phyloP scores from a whole-genome alignment of 2,329 filamentous ascomycete genomes.

The Fusarium veterinarium region DNA sequence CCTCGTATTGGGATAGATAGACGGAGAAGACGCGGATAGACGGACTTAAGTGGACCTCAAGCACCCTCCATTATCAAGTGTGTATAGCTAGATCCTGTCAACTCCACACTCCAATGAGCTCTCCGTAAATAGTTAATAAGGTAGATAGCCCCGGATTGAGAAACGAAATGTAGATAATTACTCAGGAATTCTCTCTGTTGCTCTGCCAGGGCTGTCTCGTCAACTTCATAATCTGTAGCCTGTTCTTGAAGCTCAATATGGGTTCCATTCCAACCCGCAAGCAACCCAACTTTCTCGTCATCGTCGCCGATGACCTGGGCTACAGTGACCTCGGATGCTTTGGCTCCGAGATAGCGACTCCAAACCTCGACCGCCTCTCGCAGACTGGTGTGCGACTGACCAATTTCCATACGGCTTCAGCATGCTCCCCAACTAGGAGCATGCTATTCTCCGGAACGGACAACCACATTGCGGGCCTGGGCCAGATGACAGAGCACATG shows the following conservation, averaged over 20 bases:
- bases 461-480: slow-evolving; percentile 65
- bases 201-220: neutral
- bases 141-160: neutral
- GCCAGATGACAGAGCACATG: slow-evolving; percentile 61
- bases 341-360: slow-evolving; percentile 67
- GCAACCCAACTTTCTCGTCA: slow-evolving; percentile 44
- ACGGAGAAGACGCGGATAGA: slow-evolving; percentile 6
- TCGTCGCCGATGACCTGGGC: slow-evolving; percentile 46
- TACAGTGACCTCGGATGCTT: slow-evolving; percentile 52
- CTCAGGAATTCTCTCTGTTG: neutral
- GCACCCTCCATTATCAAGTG: neutral
- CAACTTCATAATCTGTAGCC: neutral
- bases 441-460: slow-evolving; percentile 72
- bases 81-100: neutral
- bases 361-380: slow-evolving; percentile 64
- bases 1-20: neutral
- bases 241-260: neutral
- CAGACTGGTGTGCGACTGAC: slow-evolving; percentile 63
- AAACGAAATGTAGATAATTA: neutral
- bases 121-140: neutral
- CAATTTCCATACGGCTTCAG: slow-evolving; percentile 68
- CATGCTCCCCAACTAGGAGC: slow-evolving; percentile 67
- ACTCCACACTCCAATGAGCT: neutral
- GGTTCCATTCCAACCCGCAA: slow-evolving; percentile 49
- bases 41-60: slow-evolving; percentile 1